A percentile compares a stretch with the other conserved stretches of the same genome.
Conservation (phyloP, 805 yeast genomes). For the Wickerhamiella cacticola region DNA sequence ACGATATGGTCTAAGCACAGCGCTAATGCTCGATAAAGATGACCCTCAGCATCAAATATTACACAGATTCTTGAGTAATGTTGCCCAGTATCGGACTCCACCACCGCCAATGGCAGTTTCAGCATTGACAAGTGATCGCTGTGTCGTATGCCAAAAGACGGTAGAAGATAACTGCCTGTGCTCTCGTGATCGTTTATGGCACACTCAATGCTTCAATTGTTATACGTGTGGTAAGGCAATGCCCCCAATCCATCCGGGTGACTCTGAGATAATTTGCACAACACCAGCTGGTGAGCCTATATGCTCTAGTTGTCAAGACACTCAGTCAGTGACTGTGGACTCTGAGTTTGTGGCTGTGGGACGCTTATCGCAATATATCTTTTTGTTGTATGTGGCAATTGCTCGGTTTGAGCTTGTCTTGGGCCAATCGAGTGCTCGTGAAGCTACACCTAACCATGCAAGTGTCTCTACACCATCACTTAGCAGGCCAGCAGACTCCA, state of each 20-base stretch:
- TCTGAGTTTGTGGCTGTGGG: constrained; percentile 46
- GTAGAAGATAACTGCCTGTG: constrained; percentile 75
- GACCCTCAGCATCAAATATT: constrained; percentile 4
- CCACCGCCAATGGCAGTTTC: constrained; percentile 26
- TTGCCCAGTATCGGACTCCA: constrained; percentile 13
- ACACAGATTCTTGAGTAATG: constrained; percentile 4
- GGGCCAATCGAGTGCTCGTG: constrained; percentile 20
- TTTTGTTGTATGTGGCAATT: constrained; percentile 71
- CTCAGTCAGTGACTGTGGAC: constrained; percentile 16
- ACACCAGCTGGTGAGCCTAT: constrained; percentile 19
- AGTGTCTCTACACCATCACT: constrained; percentile 14
- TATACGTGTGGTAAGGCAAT: constrained; percentile 40
- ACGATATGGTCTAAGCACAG: constrained; percentile 64
- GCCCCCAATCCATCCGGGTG: neutral
- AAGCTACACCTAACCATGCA: constrained; percentile 10
- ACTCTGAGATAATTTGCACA: neutral
- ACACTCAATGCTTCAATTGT: constrained; percentile 60
- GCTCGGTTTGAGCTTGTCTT: constrained; percentile 44
- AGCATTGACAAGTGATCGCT: constrained; percentile 53
- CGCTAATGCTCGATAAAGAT: constrained; percentile 46
- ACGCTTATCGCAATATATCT: constrained; percentile 60
- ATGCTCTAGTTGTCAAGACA: constrained; percentile 50
- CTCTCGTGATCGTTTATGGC: constrained; percentile 63
- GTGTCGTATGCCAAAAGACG: constrained; percentile 56
- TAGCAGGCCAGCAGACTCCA: constrained; percentile 5